Percentiles rank a stretch among this genome's conserved stretches.
Evolutionary conservation across 805 yeast species (phyloP).

Genomic region (Torulaspora indica): DNA sequence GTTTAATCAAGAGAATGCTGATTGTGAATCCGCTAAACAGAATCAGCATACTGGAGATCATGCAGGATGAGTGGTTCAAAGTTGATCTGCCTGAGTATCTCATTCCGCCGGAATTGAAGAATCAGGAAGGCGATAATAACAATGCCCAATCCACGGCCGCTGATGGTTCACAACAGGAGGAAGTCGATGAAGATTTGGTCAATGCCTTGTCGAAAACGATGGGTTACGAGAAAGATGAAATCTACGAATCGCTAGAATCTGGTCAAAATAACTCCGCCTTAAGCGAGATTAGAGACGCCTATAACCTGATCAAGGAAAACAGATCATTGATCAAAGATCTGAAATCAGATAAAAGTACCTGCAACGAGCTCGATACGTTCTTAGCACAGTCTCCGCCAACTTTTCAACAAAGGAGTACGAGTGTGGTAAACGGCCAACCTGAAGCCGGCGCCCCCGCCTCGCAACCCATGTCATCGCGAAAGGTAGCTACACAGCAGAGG

Average conservation of each 20-base stretch:
- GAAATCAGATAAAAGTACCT: slow-evolving; percentile 40
- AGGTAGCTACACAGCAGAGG: slow-evolving; percentile 30
- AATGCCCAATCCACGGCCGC: slow-evolving; percentile 29
- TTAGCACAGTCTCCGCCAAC: slow-evolving; percentile 61
- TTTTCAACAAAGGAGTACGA: slow-evolving; percentile 25
- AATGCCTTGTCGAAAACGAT: slow-evolving; percentile 69
- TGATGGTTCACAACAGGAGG: slow-evolving; percentile 27
- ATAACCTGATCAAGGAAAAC: slow-evolving; percentile 76
- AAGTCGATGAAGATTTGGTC: slow-evolving; percentile 71
- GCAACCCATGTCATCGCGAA: slow-evolving; percentile 9
- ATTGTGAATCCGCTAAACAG: slow-evolving; percentile 93
- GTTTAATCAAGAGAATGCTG: slow-evolving; percentile 78
- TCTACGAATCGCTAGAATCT: slow-evolving; percentile 58
- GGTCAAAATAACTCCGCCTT: slow-evolving; percentile 46
- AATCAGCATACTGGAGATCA: slow-evolving; percentile 85
- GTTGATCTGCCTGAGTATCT: slow-evolving; percentile 75
- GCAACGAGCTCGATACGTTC: slow-evolving; percentile 53
- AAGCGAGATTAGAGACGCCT: slow-evolving; percentile 83
- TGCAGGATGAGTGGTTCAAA: slow-evolving; percentile 93
- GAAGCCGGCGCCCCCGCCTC: slow-evolving; percentile 1
- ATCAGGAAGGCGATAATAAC: slow-evolving; percentile 21
- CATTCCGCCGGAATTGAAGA: slow-evolving; percentile 42
- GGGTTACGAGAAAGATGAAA: slow-evolving; percentile 87
- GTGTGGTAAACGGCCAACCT: slow-evolving; percentile 2
- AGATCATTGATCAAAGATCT: slow-evolving; percentile 62